These are phyloP conservation scores for Fusarium xyrophilum DNA, from an alignment of 2,329 filamentous ascomycete genomes.

Conservation along the genomic window DNA sequence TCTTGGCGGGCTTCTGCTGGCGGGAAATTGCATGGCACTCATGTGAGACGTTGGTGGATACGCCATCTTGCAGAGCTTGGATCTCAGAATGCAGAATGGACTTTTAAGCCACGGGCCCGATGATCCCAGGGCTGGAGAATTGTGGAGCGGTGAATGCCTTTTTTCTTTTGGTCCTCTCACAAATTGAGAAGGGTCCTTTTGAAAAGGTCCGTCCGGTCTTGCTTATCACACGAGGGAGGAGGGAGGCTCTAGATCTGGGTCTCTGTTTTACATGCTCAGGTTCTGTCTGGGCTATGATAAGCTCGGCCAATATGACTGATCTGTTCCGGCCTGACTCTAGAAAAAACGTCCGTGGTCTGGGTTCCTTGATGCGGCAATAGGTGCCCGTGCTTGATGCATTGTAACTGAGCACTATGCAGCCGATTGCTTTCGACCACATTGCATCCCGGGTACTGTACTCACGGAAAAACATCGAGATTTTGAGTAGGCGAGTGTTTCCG, in stretches of 20 bases:
- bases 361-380: background rate
- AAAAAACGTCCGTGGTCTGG: background rate
- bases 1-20: background rate
- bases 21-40: conserved; percentile 13
- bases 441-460: background rate
- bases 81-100: conserved; percentile 11
- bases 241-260: background rate
- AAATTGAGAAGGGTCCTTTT: conserved; percentile 14
- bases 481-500: background rate
- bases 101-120: background rate
- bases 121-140: conserved; percentile 11
- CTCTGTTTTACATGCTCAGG: background rate
- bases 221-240: background rate
- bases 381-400: conserved; percentile 13
- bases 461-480: background rate
- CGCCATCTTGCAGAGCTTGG: conserved; percentile 11
- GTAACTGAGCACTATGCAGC: conserved; percentile 23
- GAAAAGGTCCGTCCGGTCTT: background rate
- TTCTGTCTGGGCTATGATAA: background rate
- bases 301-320: conserved; percentile 10
- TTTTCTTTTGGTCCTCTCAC: background rate
- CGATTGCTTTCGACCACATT: conserved; percentile 14
- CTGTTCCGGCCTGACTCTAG: conserved; percentile 1
- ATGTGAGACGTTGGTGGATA: conserved; percentile 22
- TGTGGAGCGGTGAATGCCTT: conserved; percentile 13